phyloP scores from a whole-genome alignment of 352 stramenopile genomes.

The Phytophthora kernoviae region DNA sequence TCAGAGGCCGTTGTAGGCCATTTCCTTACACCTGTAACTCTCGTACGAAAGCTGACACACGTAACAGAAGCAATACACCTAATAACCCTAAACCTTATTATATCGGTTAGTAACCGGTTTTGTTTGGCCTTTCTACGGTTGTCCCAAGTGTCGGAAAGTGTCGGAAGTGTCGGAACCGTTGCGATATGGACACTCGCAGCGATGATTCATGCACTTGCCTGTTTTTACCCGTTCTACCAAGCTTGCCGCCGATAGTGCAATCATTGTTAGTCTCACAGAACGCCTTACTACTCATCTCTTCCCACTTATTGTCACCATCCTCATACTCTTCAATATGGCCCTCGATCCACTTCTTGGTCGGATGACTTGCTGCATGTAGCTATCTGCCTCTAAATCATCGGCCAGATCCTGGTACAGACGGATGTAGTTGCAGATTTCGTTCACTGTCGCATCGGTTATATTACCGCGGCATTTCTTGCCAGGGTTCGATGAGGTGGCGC shows the following conservation, averaged over 20 bases:
- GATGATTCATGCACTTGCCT: constrained; percentile 37
- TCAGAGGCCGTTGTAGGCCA: no score
- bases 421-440: constrained; percentile 54
- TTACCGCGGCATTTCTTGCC: constrained; percentile 26
- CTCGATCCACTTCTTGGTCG: constrained; percentile 54
- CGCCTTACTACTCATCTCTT: constrained; percentile 53
- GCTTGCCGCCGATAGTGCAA: no score
- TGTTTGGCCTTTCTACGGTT: no score
- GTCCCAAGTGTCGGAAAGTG: no score
- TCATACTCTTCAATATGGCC: constrained; percentile 48
- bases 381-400: constrained; percentile 36
- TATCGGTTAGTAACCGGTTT: no score
- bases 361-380: constrained; percentile 51
- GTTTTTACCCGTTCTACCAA: constrained; percentile 38
- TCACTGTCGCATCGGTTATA: constrained; percentile 31
- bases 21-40: no score
- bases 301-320: constrained; percentile 52
- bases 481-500: constrained; percentile 20
- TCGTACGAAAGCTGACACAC: no score
- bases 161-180: no score
- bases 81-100: no score
- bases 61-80: no score
- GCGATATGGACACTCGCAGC: constrained; percentile 46
- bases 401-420: constrained; percentile 72
- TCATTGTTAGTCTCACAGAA: constrained; percentile 60